A percentile compares a stretch with the other conserved stretches of the same genome.
Conservation (phyloP, 495 filamentous ascomycete genomes). For the Hyaloscypha variabilis region DNA sequence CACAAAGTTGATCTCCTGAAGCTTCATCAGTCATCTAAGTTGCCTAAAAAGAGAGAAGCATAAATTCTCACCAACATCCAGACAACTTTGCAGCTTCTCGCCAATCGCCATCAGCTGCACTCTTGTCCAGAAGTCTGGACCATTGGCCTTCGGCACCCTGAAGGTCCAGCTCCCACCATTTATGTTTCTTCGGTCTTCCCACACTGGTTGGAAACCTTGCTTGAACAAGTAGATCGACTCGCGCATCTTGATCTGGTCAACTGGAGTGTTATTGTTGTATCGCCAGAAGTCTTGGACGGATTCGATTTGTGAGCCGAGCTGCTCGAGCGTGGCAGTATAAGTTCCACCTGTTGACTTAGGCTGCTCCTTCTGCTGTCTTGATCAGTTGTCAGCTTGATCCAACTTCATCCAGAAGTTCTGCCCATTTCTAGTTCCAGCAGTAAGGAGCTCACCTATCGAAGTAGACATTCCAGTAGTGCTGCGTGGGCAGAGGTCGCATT, state of each 20-base stretch:
- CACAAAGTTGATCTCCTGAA: slow-evolving; percentile 78
- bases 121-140: slow-evolving; percentile 78
- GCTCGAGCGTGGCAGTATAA: slow-evolving; percentile 68
- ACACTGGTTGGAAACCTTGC: slow-evolving; percentile 79
- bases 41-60: not conserved
- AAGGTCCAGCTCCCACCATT: slow-evolving; percentile 87
- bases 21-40: slow-evolving; percentile 1
- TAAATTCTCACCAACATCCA: slow-evolving; percentile 65
- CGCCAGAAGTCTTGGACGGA: slow-evolving; percentile 85
- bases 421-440: not conserved
- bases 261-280: slow-evolving; percentile 85
- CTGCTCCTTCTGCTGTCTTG: slow-evolving; percentile 45
- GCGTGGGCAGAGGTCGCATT: slow-evolving; percentile 60
- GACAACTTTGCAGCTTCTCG: slow-evolving; percentile 75
- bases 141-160: slow-evolving; percentile 72
- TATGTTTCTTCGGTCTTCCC: slow-evolving; percentile 87
- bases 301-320: slow-evolving; percentile 68
- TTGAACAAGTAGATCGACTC: slow-evolving; percentile 91
- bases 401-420: not conserved
- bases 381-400: not conserved
- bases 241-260: slow-evolving; percentile 72
- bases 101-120: slow-evolving; percentile 81
- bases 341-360: slow-evolving; percentile 40
- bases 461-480: slow-evolving; percentile 64
- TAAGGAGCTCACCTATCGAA: slow-evolving; percentile 49